Evolutionary conservation across 2,329 filamentous ascomycete species (phyloP), one percentile per base, ranked within the genome.

Genomic region (Fusarium lateritium): DNA sequence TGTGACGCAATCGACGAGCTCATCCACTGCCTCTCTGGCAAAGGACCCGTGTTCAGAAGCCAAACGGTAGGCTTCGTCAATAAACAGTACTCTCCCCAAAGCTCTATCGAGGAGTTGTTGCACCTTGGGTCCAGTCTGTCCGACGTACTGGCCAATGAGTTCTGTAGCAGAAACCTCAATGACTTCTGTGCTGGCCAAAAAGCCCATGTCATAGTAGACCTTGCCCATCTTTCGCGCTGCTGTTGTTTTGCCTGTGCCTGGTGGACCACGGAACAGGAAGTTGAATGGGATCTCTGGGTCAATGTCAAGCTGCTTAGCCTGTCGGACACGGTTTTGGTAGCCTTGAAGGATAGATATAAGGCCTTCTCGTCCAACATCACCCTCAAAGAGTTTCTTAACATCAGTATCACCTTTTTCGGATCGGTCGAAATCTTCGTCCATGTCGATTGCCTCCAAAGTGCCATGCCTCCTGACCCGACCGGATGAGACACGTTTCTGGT

Each of bases 211-310:
- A 72, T 92, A 94, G 73, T 88, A 94, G 0, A 94, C 82, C 65
- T 92, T 86, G 5, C 92, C 92, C 84, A 94, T 92, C 64, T 90
- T 91, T n/a, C 85, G 81, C 0, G 92, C 92, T 0, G 83, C 93
- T 0, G 89, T 90, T 0, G 91, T 93, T 73, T 94, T 94, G 0
- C 92, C 92, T 0, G 91, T 94, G 0, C 89, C 90, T 15, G 89
- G 89, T 0, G 80, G 80, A 0, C 91, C 91, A 1, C 87, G 84
- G 78, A 93, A 93, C 0, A 93, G 71, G 68, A 92, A 93, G 63
- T 86, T 91, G 75, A 91, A 91, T 0, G 90, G 89, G 0, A 92
- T 83, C 13, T 86, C 74, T 0, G 78, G 73, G 4, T 79, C 76
- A 19, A 79, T 64, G 0, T 65, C 73, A 2, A 79, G 38, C 2